Evolutionary conservation across 768 basidiomycete species (phyloP).

Genomic region (Lactarius evosmus): DNA sequence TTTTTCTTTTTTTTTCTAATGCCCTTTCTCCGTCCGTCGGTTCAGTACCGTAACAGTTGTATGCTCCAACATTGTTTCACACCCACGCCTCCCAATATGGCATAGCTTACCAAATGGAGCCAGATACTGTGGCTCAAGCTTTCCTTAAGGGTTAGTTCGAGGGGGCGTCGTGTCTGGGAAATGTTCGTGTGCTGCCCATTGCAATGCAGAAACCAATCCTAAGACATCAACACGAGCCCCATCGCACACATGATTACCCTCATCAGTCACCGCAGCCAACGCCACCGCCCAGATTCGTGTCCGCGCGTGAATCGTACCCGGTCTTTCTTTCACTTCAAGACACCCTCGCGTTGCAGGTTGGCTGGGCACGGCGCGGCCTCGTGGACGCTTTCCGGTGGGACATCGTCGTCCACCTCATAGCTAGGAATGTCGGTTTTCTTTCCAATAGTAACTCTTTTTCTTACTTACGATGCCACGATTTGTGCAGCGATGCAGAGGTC

Average conservation of each 20-base stretch:
- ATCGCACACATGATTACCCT: constrained; percentile 6
- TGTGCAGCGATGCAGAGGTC: constrained; percentile 66
- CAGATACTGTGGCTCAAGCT: background rate
- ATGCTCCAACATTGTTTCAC: constrained; percentile 13
- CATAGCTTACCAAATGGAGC: background rate
- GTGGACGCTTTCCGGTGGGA: constrained; percentile 74
- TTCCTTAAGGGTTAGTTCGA: too few relatives aligned
- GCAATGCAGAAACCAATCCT: constrained; percentile 19
- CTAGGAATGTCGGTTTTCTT: constrained; percentile 44
- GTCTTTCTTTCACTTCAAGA: constrained; percentile 62
- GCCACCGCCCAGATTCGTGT: constrained; percentile 2
- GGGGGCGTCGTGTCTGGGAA: background rate
- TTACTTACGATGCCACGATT: constrained; percentile 22
- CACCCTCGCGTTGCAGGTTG: constrained; percentile 56
- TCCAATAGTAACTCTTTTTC: background rate
- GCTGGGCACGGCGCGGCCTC: constrained; percentile 57
- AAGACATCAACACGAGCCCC: constrained; percentile 9
- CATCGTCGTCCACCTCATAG: constrained; percentile 53
- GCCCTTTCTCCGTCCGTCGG: background rate
- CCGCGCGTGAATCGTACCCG: constrained; percentile 58
- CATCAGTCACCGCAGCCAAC: constrained; percentile 4
- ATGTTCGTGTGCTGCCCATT: constrained; percentile 7
- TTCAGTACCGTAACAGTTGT: background rate
- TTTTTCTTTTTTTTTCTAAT: constrained; percentile 14
- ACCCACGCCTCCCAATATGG: background rate